Base-by-base conservation (phyloP, 495 filamentous ascomycete species). In the Clohesyomyces aquaticus region DNA sequence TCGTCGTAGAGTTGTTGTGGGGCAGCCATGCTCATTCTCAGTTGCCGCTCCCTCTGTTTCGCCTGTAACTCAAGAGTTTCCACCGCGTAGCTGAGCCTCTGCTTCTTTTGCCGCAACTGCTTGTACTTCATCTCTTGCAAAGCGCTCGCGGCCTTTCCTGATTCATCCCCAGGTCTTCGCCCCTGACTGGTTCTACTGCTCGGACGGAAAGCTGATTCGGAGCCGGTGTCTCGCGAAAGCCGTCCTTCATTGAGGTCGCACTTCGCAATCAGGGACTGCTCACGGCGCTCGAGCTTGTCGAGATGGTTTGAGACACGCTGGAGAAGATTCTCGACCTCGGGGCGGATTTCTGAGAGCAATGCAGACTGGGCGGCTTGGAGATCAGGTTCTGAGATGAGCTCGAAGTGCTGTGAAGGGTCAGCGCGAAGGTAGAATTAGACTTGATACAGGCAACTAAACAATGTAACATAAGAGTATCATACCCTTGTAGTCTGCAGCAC, bases 11-110 rank as follows among this genome's bases (percentile, higher is more conserved):
- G 55, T 35, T 66, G 63, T 43, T 71, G 69, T 38, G 70, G 76
- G 45, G 79, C 77, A 53, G 79, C 87, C 85, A 92, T 87, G 72
- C 88, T 91, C 87, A 88, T 91, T 75, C 89, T 82, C 77, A 93
- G 73, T 73, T 92, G 88, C 65, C 89, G 81, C 77, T 91, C 83
- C 73, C 81, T 76, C 77, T 90, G 74, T 48, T 69, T 62, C 16
- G 72, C 77, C 76, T 93, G 88, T 74, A 93, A 71, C 70, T 82
- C 80, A 74, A 93, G 70, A 55, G 88, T 79, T 70, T 89, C 88
- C 43, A 93, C 86, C 35, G 87, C 89, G 80, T 90, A 91, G 63
- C 85, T 82, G 66, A 92, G 74, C 60, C 89, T 77, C 73, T 92
- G 88, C 76, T 90, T 91, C 81, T 90, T 91, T 74, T 83, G 82